Base-by-base conservation (phyloP, 108 stramenopile genomes). In the Seminavis robusta region DNA sequence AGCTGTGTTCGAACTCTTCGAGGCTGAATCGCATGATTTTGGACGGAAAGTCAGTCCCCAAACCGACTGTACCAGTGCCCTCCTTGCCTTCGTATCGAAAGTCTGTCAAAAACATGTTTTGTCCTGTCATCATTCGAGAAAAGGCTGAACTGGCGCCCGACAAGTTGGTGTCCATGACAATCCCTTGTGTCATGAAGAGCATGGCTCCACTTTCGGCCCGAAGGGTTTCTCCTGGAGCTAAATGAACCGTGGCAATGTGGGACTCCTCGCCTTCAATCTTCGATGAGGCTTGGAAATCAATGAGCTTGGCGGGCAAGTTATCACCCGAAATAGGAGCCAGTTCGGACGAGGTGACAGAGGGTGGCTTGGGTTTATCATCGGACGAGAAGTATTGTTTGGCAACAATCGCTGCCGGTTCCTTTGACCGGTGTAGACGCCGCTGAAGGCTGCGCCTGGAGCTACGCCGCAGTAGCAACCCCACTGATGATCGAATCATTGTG, bases 191-290 rank as follows among this genome's bases (percentile, higher is more conserved):
- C 8, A 37, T 37, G 13, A 37, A 37, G 10, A 37, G n/a, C 84
- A 95, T 92, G 20, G 90, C 79, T 4, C 92, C 94, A 9, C 77
- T 73, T 59, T 95, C 94, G 15, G 94, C 94, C 11, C 94, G 72
- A 27, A 95, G 54, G 1, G 73, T 65, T 69, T 95, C 81, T n/a
- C 85, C 84, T 19, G 76, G 79, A 56, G 74, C 59, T 0, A 95
- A 73, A 21, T 77, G 73, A 15, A 95, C 57, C 31, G 74, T 78
- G 25, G 86, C 83, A 33, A 88, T 88, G 67, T 95, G 92, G n/a
- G 88, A 83, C 58, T 95, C 94, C 53, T 92, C 82, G 30, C 94
- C 94, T 58, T 88, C 79, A 58, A 95, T 83, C 52, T 72, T 66
- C 36, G 74, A 57, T 0, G 83, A 68, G 19, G 73, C 62, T 30